Conservation (phyloP, 2,329 filamentous ascomycete species). For the Arthroderma uncinatum region DNA sequence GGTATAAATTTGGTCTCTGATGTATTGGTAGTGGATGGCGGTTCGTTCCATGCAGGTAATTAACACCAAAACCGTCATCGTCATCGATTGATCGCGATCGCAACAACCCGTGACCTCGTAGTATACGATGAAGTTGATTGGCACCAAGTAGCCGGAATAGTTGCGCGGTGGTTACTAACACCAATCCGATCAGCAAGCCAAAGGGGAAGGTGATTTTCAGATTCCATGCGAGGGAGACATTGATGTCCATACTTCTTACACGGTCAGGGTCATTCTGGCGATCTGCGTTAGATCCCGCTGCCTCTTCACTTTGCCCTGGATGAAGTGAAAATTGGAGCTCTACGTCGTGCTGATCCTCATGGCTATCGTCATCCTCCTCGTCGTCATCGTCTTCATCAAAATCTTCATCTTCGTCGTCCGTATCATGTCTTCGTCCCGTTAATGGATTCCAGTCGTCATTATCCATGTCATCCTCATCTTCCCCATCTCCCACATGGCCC, state of each 20-base stretch:
- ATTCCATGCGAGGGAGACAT: conserved; percentile 6
- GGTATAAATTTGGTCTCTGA: conserved; percentile 45
- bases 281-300: neutral
- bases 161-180: conserved; percentile 30
- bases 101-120: conserved; percentile 29
- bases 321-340: neutral
- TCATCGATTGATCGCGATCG: conserved; percentile 21
- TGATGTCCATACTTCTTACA: conserved; percentile 4
- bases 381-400: conserved; percentile 27
- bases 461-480: conserved; percentile 19
- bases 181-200: conserved; percentile 6
- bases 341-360: conserved; percentile 13
- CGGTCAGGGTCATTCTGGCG: neutral
- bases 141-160: conserved; percentile 46
- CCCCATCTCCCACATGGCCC: conserved; percentile 21
- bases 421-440: neutral
- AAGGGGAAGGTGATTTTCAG: neutral
- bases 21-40: conserved; percentile 21
- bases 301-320: neutral
- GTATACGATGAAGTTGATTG: conserved; percentile 43
- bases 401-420: conserved; percentile 20
- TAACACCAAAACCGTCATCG: neutral
- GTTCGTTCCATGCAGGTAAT: neutral
- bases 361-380: conserved; percentile 24
- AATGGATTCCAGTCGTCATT: conserved; percentile 13